Conservation (phyloP, 768 basidiomycete genomes). For the Suillus occidentalis region DNA sequence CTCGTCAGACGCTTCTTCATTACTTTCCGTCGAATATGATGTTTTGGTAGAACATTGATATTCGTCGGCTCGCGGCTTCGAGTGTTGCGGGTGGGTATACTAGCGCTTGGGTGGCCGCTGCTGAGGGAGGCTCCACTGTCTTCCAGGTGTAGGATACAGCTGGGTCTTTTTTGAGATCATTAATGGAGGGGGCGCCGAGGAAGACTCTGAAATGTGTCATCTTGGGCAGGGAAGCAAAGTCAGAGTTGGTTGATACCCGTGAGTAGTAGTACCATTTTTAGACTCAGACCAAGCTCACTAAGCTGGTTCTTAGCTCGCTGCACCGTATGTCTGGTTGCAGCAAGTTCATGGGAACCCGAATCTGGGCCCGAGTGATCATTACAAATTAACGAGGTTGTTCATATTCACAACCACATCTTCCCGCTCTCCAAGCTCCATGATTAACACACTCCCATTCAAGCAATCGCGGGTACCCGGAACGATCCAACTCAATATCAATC, state of each 20-base stretch:
- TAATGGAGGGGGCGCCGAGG: constrained; percentile 42
- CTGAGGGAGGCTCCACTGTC: constrained; percentile 34
- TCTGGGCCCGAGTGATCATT: neutral
- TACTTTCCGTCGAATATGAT: constrained; percentile 60
- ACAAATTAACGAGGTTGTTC: neutral
- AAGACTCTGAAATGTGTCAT: constrained; percentile 50
- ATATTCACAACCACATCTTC: neutral
- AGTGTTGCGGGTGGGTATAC: constrained; percentile 53
- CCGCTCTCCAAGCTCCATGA: neutral
- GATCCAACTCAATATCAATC: neutral
- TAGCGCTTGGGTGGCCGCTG: constrained; percentile 21
- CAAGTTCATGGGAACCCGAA: neutral
- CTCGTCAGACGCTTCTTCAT: constrained; percentile 33
- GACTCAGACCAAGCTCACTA: neutral
- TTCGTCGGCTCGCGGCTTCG: constrained; percentile 65
- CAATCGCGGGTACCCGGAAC: neutral
- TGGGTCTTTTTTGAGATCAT: constrained; percentile 37
- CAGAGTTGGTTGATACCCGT: neutral
- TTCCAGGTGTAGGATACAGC: constrained; percentile 43
- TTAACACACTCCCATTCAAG: neutral
- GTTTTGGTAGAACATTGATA: constrained; percentile 71
- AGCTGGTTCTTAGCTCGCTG: neutral
- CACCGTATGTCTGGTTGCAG: neutral
- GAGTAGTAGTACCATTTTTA: neutral
- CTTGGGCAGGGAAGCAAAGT: neutral